Percentiles rank a stretch among this genome's conserved stretches.
These are phyloP conservation scores for Blastocystis sp. DNA, from an alignment of 352 stramenopile genomes.

Conservation along the genomic window DNA sequence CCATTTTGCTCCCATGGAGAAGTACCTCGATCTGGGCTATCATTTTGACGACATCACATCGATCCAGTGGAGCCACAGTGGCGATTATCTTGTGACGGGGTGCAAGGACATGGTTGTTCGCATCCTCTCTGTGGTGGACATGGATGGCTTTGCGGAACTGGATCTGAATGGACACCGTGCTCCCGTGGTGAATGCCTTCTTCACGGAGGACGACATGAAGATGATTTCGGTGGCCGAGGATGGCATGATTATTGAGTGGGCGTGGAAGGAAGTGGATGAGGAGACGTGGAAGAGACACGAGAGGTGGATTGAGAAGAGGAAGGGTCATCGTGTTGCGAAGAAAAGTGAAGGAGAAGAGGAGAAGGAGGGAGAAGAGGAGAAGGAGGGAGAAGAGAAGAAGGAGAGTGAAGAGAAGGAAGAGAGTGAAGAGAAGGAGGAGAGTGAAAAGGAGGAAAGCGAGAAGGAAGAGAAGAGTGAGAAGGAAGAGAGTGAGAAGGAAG, in stretches of 20 bases:
- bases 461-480: no score
- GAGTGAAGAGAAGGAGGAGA: no score
- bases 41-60: conserved; percentile 82
- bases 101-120: conserved; percentile 82
- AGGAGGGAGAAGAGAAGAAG: conserved; percentile 5
- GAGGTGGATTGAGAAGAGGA: conserved; percentile 10
- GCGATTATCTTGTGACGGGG: conserved; percentile 82
- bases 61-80: conserved; percentile 71
- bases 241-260: conserved; percentile 82
- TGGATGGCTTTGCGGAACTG: conserved; percentile 79
- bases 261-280: conserved; percentile 71
- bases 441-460: no score
- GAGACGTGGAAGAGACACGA: conserved; percentile 23
- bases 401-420: no score
- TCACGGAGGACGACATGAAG: conserved; percentile 76
- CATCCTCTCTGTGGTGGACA: conserved; percentile 79
- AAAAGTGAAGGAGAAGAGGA: conserved; percentile 13
- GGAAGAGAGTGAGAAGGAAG: no score
- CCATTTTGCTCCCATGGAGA: conserved; percentile 84
- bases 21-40: conserved; percentile 82
- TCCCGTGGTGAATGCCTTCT: conserved; percentile 81
- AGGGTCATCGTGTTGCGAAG: not conserved
- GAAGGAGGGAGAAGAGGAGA: conserved; percentile 36
- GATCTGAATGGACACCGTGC: conserved; percentile 84
- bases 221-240: conserved; percentile 84